Evolutionary conservation across 2,329 filamentous ascomycete genomes (phyloP).

Genomic region (Venturia nashicola): DNA sequence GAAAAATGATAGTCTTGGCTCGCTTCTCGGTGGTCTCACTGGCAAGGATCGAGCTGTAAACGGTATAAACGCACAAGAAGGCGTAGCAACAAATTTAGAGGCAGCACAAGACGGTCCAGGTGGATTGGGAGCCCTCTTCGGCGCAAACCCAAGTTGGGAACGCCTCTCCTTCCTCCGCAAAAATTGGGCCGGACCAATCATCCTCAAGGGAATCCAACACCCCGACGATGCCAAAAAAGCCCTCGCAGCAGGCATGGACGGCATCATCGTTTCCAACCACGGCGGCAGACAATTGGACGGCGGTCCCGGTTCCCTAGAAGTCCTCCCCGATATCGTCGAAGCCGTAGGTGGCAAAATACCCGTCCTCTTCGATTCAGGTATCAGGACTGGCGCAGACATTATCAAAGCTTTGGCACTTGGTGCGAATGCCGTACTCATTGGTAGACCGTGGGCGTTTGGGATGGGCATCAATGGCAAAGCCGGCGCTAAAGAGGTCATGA

Average conservation of each 20-base stretch:
- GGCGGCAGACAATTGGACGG: slow-evolving; percentile 26
- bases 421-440: slow-evolving; percentile 24
- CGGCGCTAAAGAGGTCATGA: slow-evolving; percentile 25
- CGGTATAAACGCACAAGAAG: not conserved
- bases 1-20: not conserved
- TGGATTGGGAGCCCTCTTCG: slow-evolving; percentile 16
- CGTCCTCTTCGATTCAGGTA: slow-evolving; percentile 24
- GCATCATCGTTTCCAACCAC: slow-evolving; percentile 27
- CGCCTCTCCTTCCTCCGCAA: slow-evolving; percentile 20
- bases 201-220: slow-evolving; percentile 27
- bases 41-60: not conserved
- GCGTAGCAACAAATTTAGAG: not conserved
- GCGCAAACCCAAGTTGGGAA: slow-evolving; percentile 24
- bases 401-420: slow-evolving; percentile 25
- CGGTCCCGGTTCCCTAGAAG: slow-evolving; percentile 22
- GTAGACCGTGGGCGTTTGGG: slow-evolving; percentile 24
- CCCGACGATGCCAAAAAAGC: slow-evolving; percentile 24
- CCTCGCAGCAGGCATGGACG: slow-evolving; percentile 23
- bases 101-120: not conserved
- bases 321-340: slow-evolving; percentile 22
- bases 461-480: slow-evolving; percentile 24
- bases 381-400: slow-evolving; percentile 23
- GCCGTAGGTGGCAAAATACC: slow-evolving; percentile 23
- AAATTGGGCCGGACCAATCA: slow-evolving; percentile 26
- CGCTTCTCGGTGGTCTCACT: not conserved